These are phyloP conservation scores for Talaromyces sp. DNA, from an alignment of 2,329 filamentous ascomycete species.

Conservation along the genomic window DNA sequence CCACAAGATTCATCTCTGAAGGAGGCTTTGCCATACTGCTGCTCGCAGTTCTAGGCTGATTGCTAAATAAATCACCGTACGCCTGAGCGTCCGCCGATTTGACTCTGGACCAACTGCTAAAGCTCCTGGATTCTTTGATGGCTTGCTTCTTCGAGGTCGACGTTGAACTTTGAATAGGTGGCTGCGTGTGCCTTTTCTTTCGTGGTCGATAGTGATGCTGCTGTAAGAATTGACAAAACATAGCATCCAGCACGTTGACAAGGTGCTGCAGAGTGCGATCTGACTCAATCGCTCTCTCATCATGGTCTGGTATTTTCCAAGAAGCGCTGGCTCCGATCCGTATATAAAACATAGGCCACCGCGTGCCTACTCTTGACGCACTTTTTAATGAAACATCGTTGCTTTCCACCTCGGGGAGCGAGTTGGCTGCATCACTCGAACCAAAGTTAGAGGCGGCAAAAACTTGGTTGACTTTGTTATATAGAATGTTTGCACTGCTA, in stretches of 20 bases:
- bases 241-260: slow-evolving; percentile 60
- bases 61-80: not conserved
- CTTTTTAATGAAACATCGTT: slow-evolving; percentile 44
- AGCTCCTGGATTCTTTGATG: slow-evolving; percentile 17
- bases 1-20: not conserved
- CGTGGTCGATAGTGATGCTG: slow-evolving; percentile 64
- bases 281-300: slow-evolving; percentile 26
- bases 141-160: slow-evolving; percentile 8
- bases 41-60: not conserved
- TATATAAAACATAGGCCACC: slow-evolving; percentile 88
- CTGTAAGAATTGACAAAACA: slow-evolving; percentile 69
- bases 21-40: not conserved
- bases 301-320: slow-evolving; percentile 37
- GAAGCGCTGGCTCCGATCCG: slow-evolving; percentile 52
- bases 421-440: slow-evolving; percentile 16
- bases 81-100: slow-evolving; percentile 28
- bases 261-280: slow-evolving; percentile 51
- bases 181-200: slow-evolving; percentile 15
- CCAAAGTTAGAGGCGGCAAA: slow-evolving; percentile 78
- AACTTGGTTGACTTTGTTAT: slow-evolving; percentile 70
- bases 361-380: slow-evolving; percentile 63
- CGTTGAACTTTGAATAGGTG: slow-evolving; percentile 15
- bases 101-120: slow-evolving; percentile 37
- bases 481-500: slow-evolving; percentile 60
- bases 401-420: slow-evolving; percentile 31